Conservation (phyloP, 768 basidiomycete species). For the Xanthoconium stramineum region DNA sequence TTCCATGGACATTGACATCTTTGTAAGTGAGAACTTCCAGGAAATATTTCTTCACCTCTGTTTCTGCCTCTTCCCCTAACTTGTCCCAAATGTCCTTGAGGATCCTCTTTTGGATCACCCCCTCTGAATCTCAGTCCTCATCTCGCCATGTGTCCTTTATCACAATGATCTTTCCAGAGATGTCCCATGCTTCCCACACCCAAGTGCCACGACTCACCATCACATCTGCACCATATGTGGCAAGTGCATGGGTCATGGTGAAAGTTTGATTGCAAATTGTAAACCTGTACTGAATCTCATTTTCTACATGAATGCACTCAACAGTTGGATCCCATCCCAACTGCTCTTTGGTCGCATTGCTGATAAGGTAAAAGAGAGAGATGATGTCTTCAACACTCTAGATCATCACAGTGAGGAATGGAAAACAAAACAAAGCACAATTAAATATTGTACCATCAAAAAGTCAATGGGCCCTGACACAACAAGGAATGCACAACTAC, state of each 20-base stretch:
- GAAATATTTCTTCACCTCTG: background rate
- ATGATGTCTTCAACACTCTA: constrained; percentile 1
- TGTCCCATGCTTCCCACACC: background rate
- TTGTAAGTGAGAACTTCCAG: background rate
- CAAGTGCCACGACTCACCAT: background rate
- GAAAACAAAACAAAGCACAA: background rate
- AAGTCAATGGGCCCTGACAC: constrained; percentile 1
- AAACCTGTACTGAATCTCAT: background rate
- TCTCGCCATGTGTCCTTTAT: background rate
- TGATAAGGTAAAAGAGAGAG: constrained; percentile 5
- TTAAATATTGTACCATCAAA: background rate
- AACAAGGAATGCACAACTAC: background rate
- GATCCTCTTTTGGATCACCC: background rate
- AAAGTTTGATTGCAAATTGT: background rate
- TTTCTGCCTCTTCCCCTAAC: background rate
- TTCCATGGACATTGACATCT: background rate
- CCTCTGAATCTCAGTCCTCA: background rate
- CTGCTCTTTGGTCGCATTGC: background rate
- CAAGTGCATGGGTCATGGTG: background rate
- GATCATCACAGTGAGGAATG: background rate
- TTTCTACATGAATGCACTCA: background rate
- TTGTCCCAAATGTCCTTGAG: background rate
- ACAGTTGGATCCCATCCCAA: background rate
- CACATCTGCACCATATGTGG: background rate
- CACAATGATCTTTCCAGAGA: background rate